Percentiles rank a stretch among this genome's conserved stretches.
Conservation (phyloP, 164 flowering plant genomes). For the Chimonanthus salicifolius region DNA sequence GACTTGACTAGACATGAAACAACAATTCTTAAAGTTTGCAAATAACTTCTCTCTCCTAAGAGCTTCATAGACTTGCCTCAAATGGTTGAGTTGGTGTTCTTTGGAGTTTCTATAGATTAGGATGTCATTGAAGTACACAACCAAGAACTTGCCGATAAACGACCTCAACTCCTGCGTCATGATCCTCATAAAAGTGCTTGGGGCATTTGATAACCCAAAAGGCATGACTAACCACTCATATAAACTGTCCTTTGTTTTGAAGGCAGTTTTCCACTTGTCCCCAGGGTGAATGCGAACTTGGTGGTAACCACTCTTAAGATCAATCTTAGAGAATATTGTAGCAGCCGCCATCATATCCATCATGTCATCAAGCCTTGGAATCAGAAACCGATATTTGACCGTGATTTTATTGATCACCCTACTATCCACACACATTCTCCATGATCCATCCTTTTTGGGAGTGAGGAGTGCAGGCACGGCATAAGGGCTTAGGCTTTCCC, state of each 20-base stretch:
- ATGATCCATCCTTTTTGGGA: neutral
- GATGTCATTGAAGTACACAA: too few species aligned
- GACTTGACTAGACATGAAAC: neutral
- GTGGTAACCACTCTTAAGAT: too few species aligned
- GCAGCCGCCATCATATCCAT: neutral
- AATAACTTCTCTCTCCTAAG: too few species aligned
- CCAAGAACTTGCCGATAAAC: neutral
- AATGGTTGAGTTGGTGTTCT: too few species aligned
- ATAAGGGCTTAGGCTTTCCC: neutral
- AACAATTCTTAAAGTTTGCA: neutral
- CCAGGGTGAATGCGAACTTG: neutral
- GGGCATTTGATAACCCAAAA: neutral
- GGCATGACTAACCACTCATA: neutral
- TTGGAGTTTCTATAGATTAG: too few species aligned
- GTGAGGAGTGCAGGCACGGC: neutral
- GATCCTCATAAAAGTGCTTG: neutral
- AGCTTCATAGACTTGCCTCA: too few species aligned
- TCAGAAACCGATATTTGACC: neutral
- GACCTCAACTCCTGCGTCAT: neutral
- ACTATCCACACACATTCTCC: constrained; percentile 1
- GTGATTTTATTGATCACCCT: neutral
- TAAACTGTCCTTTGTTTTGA: neutral
- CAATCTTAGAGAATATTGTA: too few species aligned
- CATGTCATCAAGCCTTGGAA: neutral
- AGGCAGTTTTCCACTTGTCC: neutral